Percentiles rank a stretch among this genome's conserved stretches.
phyloP scores from a whole-genome alignment of 2,329 filamentous ascomycete genomes.

The Aureobasidium sp. region DNA sequence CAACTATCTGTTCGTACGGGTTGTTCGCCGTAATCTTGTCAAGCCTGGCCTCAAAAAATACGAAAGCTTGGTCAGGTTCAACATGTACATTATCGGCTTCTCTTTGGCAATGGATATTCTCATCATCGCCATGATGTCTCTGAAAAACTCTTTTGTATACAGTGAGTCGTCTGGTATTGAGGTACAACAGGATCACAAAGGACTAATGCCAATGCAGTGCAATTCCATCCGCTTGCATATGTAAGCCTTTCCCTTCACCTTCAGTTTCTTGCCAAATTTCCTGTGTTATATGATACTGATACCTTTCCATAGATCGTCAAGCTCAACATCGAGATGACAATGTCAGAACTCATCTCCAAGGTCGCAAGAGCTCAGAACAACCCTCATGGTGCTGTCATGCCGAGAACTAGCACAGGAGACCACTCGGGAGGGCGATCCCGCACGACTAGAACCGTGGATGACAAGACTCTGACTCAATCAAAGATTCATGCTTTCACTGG shows the following conservation, averaged over 20 bases:
- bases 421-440: constrained; percentile 5
- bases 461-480: constrained; percentile 8
- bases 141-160: constrained; percentile 41
- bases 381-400: not conserved
- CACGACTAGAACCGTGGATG: not conserved
- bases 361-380: constrained; percentile 23
- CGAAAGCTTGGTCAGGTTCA: constrained; percentile 44
- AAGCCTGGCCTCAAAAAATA: constrained; percentile 47
- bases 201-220: not conserved
- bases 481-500: constrained; percentile 5
- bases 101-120: constrained; percentile 46
- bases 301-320: constrained; percentile 32
- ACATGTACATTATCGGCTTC: constrained; percentile 43
- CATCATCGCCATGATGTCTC: constrained; percentile 43
- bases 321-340: constrained; percentile 47
- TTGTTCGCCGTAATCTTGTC: constrained; percentile 42
- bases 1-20: constrained; percentile 35
- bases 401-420: not conserved
- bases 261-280: not conserved
- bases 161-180: constrained; percentile 3
- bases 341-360: constrained; percentile 45
- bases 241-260: not conserved
- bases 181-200: not conserved
- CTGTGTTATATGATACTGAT: not conserved
- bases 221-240: constrained; percentile 46